Evolutionary conservation across 2,329 filamentous ascomycete species (phyloP).

Genomic region (Claviceps sp.): DNA sequence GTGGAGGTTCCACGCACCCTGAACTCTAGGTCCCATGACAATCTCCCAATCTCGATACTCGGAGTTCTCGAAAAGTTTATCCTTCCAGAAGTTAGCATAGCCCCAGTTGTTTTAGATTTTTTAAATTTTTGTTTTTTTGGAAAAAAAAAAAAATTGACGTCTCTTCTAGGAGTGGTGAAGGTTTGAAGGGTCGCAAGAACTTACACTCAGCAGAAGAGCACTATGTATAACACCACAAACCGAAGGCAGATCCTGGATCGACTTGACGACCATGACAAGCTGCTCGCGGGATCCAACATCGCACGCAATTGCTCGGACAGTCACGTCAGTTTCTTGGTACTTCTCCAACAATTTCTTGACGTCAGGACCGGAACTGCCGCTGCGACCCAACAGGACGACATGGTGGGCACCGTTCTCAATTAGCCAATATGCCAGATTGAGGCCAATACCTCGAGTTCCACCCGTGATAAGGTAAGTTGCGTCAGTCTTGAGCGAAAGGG

Average conservation of each 20-base stretch:
- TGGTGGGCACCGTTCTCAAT: constrained; percentile 3
- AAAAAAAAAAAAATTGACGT: neutral
- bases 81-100: constrained; percentile 6
- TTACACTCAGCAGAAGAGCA: constrained; percentile 24
- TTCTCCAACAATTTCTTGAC: constrained; percentile 1
- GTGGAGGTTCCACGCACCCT: constrained; percentile 28
- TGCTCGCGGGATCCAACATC: constrained; percentile 25
- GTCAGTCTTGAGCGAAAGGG: neutral
- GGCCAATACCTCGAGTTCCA: constrained; percentile 4
- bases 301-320: constrained; percentile 17
- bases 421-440: constrained; percentile 4
- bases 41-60: constrained; percentile 19
- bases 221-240: constrained; percentile 14
- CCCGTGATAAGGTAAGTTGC: constrained; percentile 5
- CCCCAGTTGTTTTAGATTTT: neutral
- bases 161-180: neutral
- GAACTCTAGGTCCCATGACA: constrained; percentile 21
- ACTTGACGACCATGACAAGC: neutral
- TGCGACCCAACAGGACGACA: constrained; percentile 2
- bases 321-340: constrained; percentile 16
- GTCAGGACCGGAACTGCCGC: constrained; percentile 4
- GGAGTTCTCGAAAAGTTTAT: constrained; percentile 23
- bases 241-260: constrained; percentile 10
- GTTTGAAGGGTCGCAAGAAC: neutral
- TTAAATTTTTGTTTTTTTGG: too few species aligned